Evolutionary conservation across 2,329 filamentous ascomycete species (phyloP).

Genomic region (Mollisiaceae sp.): DNA sequence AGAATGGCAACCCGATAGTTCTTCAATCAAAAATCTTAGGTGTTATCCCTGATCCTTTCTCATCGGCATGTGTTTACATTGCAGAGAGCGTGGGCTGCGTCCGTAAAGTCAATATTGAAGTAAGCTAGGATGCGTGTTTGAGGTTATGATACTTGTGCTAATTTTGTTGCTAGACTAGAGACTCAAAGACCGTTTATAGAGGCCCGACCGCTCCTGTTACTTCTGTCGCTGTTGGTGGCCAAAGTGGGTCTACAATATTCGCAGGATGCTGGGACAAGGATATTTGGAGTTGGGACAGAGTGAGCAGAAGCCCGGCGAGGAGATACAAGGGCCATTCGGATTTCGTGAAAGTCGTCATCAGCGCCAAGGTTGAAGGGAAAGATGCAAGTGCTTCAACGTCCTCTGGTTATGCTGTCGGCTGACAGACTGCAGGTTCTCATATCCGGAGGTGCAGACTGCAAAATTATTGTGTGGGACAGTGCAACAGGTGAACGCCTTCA

Average conservation of each 20-base stretch:
- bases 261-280: constrained; percentile 95
- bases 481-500: constrained; percentile 71
- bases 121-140: constrained; percentile 53
- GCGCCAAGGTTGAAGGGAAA: constrained; percentile 62
- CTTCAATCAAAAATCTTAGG: constrained; percentile 88
- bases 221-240: constrained; percentile 70
- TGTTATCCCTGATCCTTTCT: constrained; percentile 68
- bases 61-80: constrained; percentile 68
- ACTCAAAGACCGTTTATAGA: constrained; percentile 60
- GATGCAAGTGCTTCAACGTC: constrained; percentile 47
- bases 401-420: constrained; percentile 19
- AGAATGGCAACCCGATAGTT: constrained; percentile 78
- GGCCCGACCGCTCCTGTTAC: constrained; percentile 83
- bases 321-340: constrained; percentile 81
- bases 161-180: constrained; percentile 45
- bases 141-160: constrained; percentile 19
- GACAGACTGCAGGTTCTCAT: constrained; percentile 55
- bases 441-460: constrained; percentile 78
- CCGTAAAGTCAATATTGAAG: constrained; percentile 75
- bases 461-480: constrained; percentile 84
- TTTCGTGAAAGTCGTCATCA: constrained; percentile 85
- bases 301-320: constrained; percentile 57
- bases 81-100: constrained; percentile 88
- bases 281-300: constrained; percentile 82
- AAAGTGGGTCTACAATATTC: constrained; percentile 66